phyloP scores from a whole-genome alignment of 192 early-diverging fungal species.

The Podila minutissima region DNA sequence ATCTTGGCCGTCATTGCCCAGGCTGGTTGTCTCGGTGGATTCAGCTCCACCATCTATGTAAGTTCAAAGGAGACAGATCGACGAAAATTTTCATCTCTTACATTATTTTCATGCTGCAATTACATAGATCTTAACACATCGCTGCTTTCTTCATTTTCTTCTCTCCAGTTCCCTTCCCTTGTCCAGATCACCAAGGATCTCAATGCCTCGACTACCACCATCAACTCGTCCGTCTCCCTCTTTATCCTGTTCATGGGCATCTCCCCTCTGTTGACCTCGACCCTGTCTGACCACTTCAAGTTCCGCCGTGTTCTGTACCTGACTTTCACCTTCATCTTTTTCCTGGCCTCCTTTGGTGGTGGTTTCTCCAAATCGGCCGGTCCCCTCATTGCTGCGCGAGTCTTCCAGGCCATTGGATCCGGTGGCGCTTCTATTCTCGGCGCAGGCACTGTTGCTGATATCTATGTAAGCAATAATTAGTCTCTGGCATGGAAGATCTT shows the following conservation, averaged over 20 bases:
- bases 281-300: constrained; percentile 54
- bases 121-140: neutral
- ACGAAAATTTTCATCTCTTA: neutral
- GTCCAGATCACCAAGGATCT: constrained; percentile 54
- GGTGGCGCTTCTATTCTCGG: constrained; percentile 57
- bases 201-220: constrained; percentile 39
- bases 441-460: constrained; percentile 55
- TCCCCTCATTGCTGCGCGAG: constrained; percentile 48
- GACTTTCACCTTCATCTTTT: constrained; percentile 51
- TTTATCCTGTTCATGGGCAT: constrained; percentile 65
- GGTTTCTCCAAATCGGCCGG: constrained; percentile 51
- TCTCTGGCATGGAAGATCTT: neutral
- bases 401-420: constrained; percentile 57
- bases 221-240: constrained; percentile 54
- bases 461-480: constrained; percentile 26
- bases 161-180: constrained; percentile 36
- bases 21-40: constrained; percentile 41
- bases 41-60: constrained; percentile 47
- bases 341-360: constrained; percentile 51
- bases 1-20: constrained; percentile 37
- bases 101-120: neutral
- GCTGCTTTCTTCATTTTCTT: neutral
- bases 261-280: constrained; percentile 56
- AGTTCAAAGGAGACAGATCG: neutral
- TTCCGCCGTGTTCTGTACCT: constrained; percentile 58